Evolutionary conservation across 371 early-diverging fungal genomes (phyloP), one percentile per base, ranked within the genome.

Genomic region (Haplosporangium sp.): DNA sequence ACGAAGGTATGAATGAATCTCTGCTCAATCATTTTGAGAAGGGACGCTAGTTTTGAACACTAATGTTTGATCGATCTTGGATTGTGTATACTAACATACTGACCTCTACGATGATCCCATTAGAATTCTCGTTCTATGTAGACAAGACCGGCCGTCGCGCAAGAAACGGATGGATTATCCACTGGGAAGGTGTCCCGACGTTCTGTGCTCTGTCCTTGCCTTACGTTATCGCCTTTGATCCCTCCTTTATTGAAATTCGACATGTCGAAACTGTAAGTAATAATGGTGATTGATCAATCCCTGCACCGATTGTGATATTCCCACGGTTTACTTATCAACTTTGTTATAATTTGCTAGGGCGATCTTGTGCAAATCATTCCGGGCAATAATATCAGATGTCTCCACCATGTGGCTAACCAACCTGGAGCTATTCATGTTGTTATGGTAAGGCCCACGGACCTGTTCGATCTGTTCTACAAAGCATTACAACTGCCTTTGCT

Each of bases 71-170:
- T 4, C 29, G 4, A 29, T 29, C 29, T 29, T 29, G 29, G 29
- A 29, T 29, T 55, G 0, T 56, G 45, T 23, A 12, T 23, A 6
- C 50, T 61, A 29, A 50, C n/a, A 10, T 21, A n/a, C 11, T 29
- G 16, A 21, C 51, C 11, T 55, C 43, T 12, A 21, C 45, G 12
- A 55, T 9, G 23, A 52, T 52, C 52, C 18, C 1, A 20, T 8
- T 74, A 91, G 93, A 91, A 62, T 95, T 95, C 85, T 95, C 91
- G 0, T 96, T 97, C 71, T 95, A 90, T 80, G 95, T 98, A 36
- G 91, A 97, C 81, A 91, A 90, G 52, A 88, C 91, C 56, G 98
- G 98, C 23, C 88, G 90, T 45, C 84, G 95, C 12, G 86, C 91
- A 18, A 82, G 92, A 36, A 81, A 83, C 3, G 89, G 92, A 56